Percentiles rank a stretch among this genome's conserved stretches.
phyloP scores from a whole-genome alignment of 257 asterid species.

The Nicotiana undulata region DNA sequence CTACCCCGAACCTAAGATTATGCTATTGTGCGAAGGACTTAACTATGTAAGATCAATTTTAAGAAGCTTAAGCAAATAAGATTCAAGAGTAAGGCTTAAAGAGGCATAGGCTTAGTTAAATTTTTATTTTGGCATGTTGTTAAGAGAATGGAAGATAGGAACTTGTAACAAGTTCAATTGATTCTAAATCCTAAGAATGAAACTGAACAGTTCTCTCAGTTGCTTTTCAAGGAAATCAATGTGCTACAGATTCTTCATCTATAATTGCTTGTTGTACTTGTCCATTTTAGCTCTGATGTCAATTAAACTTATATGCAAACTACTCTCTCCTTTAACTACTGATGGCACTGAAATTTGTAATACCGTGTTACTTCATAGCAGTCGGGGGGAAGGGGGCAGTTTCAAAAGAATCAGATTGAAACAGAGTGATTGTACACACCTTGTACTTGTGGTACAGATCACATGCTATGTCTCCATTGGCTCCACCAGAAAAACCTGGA shows the following conservation, averaged over 20 bases:
- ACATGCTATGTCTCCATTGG: constrained; percentile 39
- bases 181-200: background rate
- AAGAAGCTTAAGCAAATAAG: background rate
- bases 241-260: background rate
- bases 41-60: background rate
- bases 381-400: background rate
- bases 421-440: constrained; percentile 14
- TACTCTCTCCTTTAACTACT: background rate
- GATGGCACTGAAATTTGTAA: background rate
- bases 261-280: background rate
- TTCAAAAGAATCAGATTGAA: background rate
- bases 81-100: background rate
- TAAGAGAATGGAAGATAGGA: background rate
- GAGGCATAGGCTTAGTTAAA: background rate
- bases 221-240: background rate
- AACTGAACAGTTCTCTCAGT: background rate
- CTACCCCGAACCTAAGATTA: background rate
- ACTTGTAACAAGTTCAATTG: background rate
- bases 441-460: constrained; percentile 45
- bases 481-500: constrained; percentile 28
- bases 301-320: background rate
- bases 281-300: background rate
- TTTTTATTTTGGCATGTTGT: background rate
- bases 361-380: background rate
- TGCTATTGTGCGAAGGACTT: background rate